Conservation (phyloP, 2,329 filamentous ascomycete genomes). For the Escovopsis sp. region DNA sequence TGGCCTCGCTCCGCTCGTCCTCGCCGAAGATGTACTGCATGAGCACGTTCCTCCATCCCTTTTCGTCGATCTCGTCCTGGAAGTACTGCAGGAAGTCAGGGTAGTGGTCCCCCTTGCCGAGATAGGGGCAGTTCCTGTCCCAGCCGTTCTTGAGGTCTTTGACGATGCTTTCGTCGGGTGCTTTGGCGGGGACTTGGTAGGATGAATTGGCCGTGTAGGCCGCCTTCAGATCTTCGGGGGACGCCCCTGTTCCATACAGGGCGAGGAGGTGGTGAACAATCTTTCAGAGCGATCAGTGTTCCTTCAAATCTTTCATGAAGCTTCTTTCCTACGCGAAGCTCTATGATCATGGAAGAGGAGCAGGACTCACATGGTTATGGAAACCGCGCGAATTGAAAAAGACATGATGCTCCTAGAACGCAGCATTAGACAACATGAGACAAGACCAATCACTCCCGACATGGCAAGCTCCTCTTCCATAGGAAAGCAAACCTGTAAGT, state of each 20-base stretch:
- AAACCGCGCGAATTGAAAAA: constrained; percentile 66
- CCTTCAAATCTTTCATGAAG: too few relatives aligned
- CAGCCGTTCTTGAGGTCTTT: constrained; percentile 40
- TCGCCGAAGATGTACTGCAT: constrained; percentile 54
- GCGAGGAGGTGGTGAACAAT: constrained; percentile 63
- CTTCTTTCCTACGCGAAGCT: background rate
- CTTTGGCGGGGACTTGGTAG: constrained; percentile 47
- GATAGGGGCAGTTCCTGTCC: constrained; percentile 36
- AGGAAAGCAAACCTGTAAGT: constrained; percentile 42
- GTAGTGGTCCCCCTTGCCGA: constrained; percentile 52
- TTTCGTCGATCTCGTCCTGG: constrained; percentile 51
- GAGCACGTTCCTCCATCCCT: constrained; percentile 45
- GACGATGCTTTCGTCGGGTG: constrained; percentile 34
- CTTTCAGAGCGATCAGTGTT: constrained; percentile 14
- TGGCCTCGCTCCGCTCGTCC: constrained; percentile 48
- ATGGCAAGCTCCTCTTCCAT: background rate
- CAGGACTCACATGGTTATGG: constrained; percentile 56
- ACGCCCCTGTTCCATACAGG: constrained; percentile 61
- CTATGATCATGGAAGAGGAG: background rate
- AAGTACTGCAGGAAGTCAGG: constrained; percentile 66
- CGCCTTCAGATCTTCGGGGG: constrained; percentile 40
- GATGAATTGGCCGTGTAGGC: constrained; percentile 49
- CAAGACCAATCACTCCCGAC: background rate
- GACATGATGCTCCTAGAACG: constrained; percentile 45
- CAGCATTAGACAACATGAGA: background rate